phyloP scores from a whole-genome alignment of 768 basidiomycete genomes.

The Leucocoprinus birnbaumii region DNA sequence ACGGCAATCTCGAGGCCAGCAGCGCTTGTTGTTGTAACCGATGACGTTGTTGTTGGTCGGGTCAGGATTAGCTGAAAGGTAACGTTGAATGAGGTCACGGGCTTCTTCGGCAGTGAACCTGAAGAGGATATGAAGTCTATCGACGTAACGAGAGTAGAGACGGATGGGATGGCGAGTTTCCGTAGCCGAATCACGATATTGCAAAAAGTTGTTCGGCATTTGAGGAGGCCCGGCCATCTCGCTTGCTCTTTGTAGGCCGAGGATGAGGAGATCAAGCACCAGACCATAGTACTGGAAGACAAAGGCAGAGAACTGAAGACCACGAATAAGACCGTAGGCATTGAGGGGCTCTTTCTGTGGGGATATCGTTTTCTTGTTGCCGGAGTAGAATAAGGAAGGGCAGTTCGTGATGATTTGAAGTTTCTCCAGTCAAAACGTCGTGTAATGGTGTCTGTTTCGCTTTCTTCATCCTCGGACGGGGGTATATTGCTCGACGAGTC shows the following conservation, averaged over 20 bases:
- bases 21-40: slow-evolving; percentile 98
- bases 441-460: not conserved
- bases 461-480: not conserved
- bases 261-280: slow-evolving; percentile 90
- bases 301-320: slow-evolving; percentile 39
- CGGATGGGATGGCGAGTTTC: slow-evolving; percentile 98
- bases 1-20: slow-evolving; percentile 98
- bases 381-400: slow-evolving; percentile 1
- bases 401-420: slow-evolving; percentile 45
- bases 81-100: slow-evolving; percentile 95
- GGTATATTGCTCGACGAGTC: slow-evolving; percentile 7
- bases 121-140: slow-evolving; percentile 94
- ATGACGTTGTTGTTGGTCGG: slow-evolving; percentile 99
- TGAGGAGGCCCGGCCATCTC: slow-evolving; percentile 99
- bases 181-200: slow-evolving; percentile 92
- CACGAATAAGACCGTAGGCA: not conserved
- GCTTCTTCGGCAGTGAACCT: slow-evolving; percentile 97
- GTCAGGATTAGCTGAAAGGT: slow-evolving; percentile 95
- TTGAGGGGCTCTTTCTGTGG: slow-evolving; percentile 40
- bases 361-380: slow-evolving; percentile 5
- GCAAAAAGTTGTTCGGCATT: slow-evolving; percentile 97
- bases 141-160: slow-evolving; percentile 95
- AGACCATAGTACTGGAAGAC: slow-evolving; percentile 98
- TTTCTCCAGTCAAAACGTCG: slow-evolving; percentile 62
- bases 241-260: slow-evolving; percentile 96